Evolutionary conservation across 441 rosid species (phyloP), one percentile per base, ranked within the genome.

Genomic region (Breynia disticha): DNA sequence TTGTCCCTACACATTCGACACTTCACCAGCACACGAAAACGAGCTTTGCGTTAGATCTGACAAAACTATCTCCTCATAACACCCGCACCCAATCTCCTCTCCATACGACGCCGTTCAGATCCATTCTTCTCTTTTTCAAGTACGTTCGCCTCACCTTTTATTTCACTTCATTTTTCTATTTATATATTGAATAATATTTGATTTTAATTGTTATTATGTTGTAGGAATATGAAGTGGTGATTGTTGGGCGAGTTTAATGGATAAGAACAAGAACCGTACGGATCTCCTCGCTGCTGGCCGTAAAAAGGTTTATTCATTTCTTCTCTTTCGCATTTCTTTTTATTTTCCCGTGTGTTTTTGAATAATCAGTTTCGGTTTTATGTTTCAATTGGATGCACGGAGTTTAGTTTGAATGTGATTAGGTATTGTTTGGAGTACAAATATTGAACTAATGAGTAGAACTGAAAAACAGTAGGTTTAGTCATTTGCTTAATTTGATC

Each of bases 211-310:
- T 28, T 17, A 22, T 13, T 13, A 17, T 50, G 53, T 15, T 14
- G 53, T 20, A 47, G 63, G 50, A 54, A 59, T 47, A 47, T 68
- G 66, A 24, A 67, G 49, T 59, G 66, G 72, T 78, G 70, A 43
- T 47, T 50, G 15, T 18, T 47, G 50, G 63, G 52, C 17, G 42
- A 51, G 68, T 70, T 63, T 52, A 76, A 94, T 90, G 97, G 99
- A 94, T 68, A 90, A 85, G 80, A 86, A 84, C 79, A 94, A 82
- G 86, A 83, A 59, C 71, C 91, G 96, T 63, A 68, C 79, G 21
- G 97, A 94, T 76, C 77, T 89, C 66, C 97, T 90, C 19, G 88
- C 89, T 4, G 97, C 97, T 4, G 97, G 99, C 24, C 96, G 97
- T 15, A 86, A 90, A 67, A 90, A 78, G 97, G 99, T 90, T 55